phyloP scores from a whole-genome alignment of 768 basidiomycete genomes.

The Leucosporidium yakuticum region DNA sequence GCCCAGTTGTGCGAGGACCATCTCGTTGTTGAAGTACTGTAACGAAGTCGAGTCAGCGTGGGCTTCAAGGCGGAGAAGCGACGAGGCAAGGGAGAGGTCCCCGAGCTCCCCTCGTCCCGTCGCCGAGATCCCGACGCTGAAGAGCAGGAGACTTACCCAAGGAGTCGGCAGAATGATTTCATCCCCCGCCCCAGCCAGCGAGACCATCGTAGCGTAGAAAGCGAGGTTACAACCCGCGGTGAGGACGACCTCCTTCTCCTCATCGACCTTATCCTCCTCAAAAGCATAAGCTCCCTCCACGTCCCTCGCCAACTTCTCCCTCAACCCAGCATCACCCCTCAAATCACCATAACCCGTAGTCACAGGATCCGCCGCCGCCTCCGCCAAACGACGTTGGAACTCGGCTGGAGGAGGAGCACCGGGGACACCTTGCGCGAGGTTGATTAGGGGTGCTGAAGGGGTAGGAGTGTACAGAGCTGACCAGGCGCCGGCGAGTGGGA shows the following conservation, averaged over 20 bases:
- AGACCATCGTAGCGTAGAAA: constrained; percentile 36
- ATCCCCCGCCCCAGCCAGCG: constrained; percentile 34
- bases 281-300: constrained; percentile 58
- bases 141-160: neutral
- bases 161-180: constrained; percentile 37
- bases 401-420: constrained; percentile 56
- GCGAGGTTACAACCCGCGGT: constrained; percentile 39
- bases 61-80: neutral
- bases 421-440: constrained; percentile 52
- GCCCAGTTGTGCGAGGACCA: constrained; percentile 18
- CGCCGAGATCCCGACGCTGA: neutral
- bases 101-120: neutral
- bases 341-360: constrained; percentile 26
- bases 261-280: neutral
- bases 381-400: constrained; percentile 52
- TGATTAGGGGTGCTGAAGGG: constrained; percentile 12
- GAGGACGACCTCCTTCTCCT: constrained; percentile 20
- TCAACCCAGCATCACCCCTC: constrained; percentile 14
- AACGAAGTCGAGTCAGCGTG: too few relatives aligned
- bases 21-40: constrained; percentile 25
- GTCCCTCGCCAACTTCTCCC: constrained; percentile 49
- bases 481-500: constrained; percentile 28
- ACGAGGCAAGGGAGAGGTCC: neutral
- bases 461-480: constrained; percentile 8
- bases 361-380: constrained; percentile 36